These are phyloP conservation scores for Spinacia oleracea DNA, from an alignment of 179 eudicot species.

Conservation along the genomic window DNA sequence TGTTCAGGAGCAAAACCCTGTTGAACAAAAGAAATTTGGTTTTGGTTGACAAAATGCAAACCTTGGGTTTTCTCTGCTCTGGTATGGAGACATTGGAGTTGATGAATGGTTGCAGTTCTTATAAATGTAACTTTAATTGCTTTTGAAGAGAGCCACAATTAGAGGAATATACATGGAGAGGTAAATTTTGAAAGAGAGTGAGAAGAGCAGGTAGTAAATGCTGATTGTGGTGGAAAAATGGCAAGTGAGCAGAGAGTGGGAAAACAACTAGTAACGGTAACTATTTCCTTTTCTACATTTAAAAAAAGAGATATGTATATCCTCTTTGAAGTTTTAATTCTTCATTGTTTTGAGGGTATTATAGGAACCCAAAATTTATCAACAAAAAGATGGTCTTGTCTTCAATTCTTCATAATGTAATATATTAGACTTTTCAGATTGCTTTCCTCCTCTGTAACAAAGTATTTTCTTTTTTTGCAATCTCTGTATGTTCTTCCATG, in stretches of 20 bases:
- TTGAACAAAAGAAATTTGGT: not conserved
- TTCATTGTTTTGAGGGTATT: not conserved
- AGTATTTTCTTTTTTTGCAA: not conserved
- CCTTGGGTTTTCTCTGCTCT: not conserved
- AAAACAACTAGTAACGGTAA: no score
- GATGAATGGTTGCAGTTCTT: not conserved
- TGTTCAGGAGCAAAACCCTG: not conserved
- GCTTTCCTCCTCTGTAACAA: not conserved
- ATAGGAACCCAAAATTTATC: not conserved
- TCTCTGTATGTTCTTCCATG: not conserved
- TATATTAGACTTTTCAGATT: not conserved
- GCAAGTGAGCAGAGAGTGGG: not conserved
- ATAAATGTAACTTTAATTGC: not conserved
- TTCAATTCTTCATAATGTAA: not conserved
- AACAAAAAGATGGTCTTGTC: not conserved
- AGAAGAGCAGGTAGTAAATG: not conserved
- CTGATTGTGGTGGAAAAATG: not conserved
- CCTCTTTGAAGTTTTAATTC: no score
- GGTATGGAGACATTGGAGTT: not conserved
- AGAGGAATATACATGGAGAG: not conserved
- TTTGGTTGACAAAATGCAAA: not conserved
- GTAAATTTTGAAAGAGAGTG: not conserved
- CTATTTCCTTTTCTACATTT: not conserved
- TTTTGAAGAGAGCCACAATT: not conserved
- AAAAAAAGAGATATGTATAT: no score